Conservation (phyloP, 257 asterid species). For the Mentha longifolia region DNA sequence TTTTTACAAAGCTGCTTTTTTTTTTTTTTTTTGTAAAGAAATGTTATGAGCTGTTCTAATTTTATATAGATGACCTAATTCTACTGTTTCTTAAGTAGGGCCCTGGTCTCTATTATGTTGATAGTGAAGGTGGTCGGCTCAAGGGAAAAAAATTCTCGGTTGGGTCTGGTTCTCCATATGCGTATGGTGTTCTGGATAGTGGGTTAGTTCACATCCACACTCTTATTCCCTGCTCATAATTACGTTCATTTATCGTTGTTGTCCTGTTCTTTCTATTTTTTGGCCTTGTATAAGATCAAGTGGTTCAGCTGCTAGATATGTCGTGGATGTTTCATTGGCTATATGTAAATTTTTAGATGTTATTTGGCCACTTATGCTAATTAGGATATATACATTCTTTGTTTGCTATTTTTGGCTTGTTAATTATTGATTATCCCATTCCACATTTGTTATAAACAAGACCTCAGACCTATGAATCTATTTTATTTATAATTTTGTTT, state of each 20-base stretch:
- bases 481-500: too few relatives aligned
- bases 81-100: conserved; percentile 57
- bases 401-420: too few relatives aligned
- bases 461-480: too few relatives aligned
- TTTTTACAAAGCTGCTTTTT: too few relatives aligned
- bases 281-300: background rate
- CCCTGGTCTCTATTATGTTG: conserved; percentile 91
- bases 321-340: background rate
- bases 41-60: conserved; percentile 1
- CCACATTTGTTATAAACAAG: too few relatives aligned
- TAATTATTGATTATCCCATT: too few relatives aligned
- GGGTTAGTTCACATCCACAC: conserved; percentile 58
- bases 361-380: background rate
- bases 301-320: background rate
- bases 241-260: background rate
- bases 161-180: conserved; percentile 99
- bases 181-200: conserved; percentile 90
- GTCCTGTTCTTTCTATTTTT: background rate
- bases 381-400: background rate
- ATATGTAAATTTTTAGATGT: background rate
- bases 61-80: background rate
- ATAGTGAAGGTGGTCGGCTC: conserved; percentile 96
- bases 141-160: conserved; percentile 94
- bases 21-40: too few relatives aligned
- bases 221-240: background rate